Base-by-base conservation (phyloP, 768 basidiomycete genomes). In the Suillus americanus region DNA sequence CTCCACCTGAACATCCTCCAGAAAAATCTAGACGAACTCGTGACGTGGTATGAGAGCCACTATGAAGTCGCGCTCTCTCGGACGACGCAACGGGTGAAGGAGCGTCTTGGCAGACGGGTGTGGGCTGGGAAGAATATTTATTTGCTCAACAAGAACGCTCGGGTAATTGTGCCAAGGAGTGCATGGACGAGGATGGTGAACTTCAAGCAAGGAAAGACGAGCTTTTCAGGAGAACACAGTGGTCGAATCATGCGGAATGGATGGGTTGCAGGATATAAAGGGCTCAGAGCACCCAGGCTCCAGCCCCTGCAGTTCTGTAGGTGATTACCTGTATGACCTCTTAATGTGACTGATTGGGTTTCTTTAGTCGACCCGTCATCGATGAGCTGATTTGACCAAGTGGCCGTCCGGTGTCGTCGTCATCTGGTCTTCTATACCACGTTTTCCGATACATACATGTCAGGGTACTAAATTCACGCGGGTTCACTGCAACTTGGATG, bases 71-170 rank as follows among this genome's bases (percentile, higher is more conserved):
- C 83, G 3, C 66, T 85, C 8, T 82, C 78, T 6, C 85, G 89
- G 12, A 84, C 79, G 20, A 78, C 79, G 3, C 85, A 88, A 66
- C 84, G 91, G 20, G 63, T 86, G n/a, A 91, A 91, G 75, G 90
- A 93, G 76, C 81, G 85, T 37, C 76, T 92, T n/a, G 90, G 90
- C 10, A 85, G 92, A n/a, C 86, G 92, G 13, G 85, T 93, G 0
- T 92, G 90, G 90, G 72, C 67, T 6, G 79, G 73, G 38, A 86
- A 84, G 73, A 77, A 86, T 62, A 67, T 94, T 3, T 93, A 83
- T 69, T 62, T 92, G 55, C 71, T 71, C 33, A 68, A 68, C n/a
- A 62, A 66, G 40, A 48, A 53, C 13, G 14, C 63, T 20, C 81
- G 83, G 43, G 65, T 75, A 28, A 64, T 67, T 2, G 68, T 89